Evolutionary conservation across 495 filamentous ascomycete species (phyloP).

Genomic region (Penicillium herquei): DNA sequence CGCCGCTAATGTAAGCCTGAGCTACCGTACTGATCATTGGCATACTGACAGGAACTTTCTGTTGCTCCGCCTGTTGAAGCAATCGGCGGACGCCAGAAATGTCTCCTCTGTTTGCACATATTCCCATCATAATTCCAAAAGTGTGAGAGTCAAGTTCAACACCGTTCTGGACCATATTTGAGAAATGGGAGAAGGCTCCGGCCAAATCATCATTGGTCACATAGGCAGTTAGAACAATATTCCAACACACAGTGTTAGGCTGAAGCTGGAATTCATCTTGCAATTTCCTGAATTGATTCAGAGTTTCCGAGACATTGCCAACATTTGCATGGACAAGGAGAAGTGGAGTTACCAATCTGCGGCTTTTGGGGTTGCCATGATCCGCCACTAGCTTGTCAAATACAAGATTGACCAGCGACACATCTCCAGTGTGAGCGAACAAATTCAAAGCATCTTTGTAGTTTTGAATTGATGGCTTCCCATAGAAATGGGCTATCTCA

Average conservation of each 20-base stretch:
- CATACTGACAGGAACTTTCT: constrained; percentile 37
- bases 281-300: constrained; percentile 59
- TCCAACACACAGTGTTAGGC: constrained; percentile 62
- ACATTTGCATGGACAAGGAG: constrained; percentile 65
- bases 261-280: constrained; percentile 48
- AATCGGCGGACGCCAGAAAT: constrained; percentile 62
- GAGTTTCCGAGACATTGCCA: constrained; percentile 58
- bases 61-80: constrained; percentile 51
- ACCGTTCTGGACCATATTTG: constrained; percentile 46
- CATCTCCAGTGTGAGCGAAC: constrained; percentile 34
- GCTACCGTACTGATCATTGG: constrained; percentile 65
- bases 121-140: constrained; percentile 68
- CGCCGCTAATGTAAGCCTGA: constrained; percentile 65
- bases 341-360: constrained; percentile 43
- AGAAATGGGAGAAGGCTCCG: constrained; percentile 58
- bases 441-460: constrained; percentile 33
- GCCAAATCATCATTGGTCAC: constrained; percentile 62
- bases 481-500: constrained; percentile 40
- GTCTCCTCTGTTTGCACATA: constrained; percentile 74
- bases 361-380: constrained; percentile 34
- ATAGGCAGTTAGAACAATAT: constrained; percentile 74
- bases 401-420: constrained; percentile 24
- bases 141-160: constrained; percentile 56
- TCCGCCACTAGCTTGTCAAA: constrained; percentile 35
- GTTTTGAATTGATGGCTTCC: constrained; percentile 22